Conservation (phyloP, 1,139 yeast species). For the Saccharomycopsis hybrid region DNA sequence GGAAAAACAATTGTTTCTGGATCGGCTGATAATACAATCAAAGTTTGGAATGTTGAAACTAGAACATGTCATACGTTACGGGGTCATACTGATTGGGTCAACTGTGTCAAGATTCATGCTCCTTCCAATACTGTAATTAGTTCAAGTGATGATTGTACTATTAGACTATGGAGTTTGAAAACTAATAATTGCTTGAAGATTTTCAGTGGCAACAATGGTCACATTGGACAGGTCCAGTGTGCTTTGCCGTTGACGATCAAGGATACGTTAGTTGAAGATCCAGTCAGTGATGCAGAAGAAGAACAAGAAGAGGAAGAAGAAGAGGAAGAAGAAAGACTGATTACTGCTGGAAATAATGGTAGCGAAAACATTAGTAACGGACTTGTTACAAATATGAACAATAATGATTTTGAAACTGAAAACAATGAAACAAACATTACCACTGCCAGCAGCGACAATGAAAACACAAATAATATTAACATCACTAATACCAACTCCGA, state of each 20-base stretch:
- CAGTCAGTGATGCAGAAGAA: slow-evolving; percentile 30
- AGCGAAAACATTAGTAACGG: not conserved
- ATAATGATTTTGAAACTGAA: not conserved
- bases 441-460: not conserved
- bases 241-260: slow-evolving; percentile 76
- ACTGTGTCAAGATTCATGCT: slow-evolving; percentile 79
- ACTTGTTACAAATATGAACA: not conserved
- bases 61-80: slow-evolving; percentile 87
- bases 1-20: slow-evolving; percentile 85
- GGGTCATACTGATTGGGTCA: slow-evolving; percentile 92
- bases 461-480: not conserved
- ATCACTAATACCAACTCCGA: not conserved
- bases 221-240: slow-evolving; percentile 80
- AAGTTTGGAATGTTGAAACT: slow-evolving; percentile 94
- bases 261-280: slow-evolving; percentile 32
- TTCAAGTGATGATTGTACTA: slow-evolving; percentile 87
- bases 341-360: slow-evolving; percentile 8
- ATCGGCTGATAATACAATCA: slow-evolving; percentile 84
- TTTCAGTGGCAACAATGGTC: slow-evolving; percentile 47
- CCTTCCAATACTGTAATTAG: slow-evolving; percentile 74
- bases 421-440: not conserved
- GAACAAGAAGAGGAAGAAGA: too few species aligned
- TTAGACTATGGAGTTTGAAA: slow-evolving; percentile 89
- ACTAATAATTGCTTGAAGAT: slow-evolving; percentile 73
- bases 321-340: slow-evolving; percentile 17